Evolutionary conservation across 495 filamentous ascomycete species (phyloP).

Genomic region (Tuber magnatum): DNA sequence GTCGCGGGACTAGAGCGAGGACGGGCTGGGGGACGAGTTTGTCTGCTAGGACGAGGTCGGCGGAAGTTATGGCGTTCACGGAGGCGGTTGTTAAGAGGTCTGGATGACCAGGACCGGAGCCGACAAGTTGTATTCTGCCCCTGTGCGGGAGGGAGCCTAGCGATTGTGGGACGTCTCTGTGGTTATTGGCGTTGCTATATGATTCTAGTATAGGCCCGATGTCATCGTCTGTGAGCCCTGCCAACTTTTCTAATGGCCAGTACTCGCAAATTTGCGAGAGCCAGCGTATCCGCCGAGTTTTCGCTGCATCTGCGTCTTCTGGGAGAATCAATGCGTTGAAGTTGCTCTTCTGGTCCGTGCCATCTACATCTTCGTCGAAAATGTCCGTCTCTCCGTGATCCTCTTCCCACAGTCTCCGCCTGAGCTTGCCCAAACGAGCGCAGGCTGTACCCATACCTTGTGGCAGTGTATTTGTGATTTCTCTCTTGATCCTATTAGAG

Average conservation of each 20-base stretch:
- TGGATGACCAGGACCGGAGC: constrained; percentile 88
- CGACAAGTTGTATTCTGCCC: constrained; percentile 78
- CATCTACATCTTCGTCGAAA: constrained; percentile 72
- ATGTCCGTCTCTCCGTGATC: constrained; percentile 53
- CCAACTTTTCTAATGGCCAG: constrained; percentile 81
- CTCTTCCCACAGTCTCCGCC: constrained; percentile 71
- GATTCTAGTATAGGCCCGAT: constrained; percentile 63
- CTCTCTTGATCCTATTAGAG: constrained; percentile 78
- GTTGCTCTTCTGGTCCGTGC: constrained; percentile 67
- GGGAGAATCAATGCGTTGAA: constrained; percentile 79
- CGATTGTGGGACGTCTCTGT: background rate
- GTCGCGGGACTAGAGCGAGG: constrained; percentile 78
- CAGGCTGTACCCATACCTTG: constrained; percentile 75
- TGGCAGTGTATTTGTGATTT: constrained; percentile 74
- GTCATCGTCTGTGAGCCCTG: constrained; percentile 69
- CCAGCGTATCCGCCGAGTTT: constrained; percentile 82
- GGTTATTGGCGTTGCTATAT: constrained; percentile 46
- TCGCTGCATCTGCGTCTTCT: constrained; percentile 63
- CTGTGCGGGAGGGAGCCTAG: constrained; percentile 19
- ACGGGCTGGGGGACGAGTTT: constrained; percentile 89
- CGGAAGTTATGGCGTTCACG: constrained; percentile 70
- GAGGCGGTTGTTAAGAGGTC: constrained; percentile 85
- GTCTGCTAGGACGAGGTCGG: constrained; percentile 86
- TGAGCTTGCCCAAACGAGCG: constrained; percentile 65
- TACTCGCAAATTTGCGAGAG: constrained; percentile 96